phyloP scores from a whole-genome alignment of 352 stramenopile species.

The Pythium brachiatum region DNA sequence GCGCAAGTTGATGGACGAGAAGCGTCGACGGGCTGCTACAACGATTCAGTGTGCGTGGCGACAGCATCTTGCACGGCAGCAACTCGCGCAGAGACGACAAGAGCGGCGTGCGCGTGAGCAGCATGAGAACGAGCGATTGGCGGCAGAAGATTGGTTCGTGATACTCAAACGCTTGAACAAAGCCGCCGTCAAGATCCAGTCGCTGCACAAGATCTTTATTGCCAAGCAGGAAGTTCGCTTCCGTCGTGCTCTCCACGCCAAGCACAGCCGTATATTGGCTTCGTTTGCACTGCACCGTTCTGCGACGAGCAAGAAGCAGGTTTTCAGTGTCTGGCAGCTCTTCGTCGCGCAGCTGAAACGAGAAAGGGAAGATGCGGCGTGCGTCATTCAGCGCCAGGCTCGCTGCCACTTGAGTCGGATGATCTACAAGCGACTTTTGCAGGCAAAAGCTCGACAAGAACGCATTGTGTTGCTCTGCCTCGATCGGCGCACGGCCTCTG shows the following conservation, averaged over 20 bases:
- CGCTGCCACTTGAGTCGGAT: constrained; percentile 37
- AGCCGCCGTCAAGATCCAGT: constrained; percentile 50
- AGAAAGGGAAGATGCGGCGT: constrained; percentile 31
- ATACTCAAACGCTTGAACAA: constrained; percentile 39
- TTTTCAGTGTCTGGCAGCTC: constrained; percentile 36
- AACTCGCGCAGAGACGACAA: constrained; percentile 27
- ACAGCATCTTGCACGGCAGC: constrained; percentile 21
- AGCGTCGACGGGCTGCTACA: constrained; percentile 28
- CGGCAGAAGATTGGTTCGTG: constrained; percentile 38
- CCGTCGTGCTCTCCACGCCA: constrained; percentile 12
- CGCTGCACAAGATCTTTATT: constrained; percentile 39
- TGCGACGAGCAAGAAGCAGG: constrained; percentile 24
- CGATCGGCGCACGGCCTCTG: constrained; percentile 20
- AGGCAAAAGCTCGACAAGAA: constrained; percentile 35
- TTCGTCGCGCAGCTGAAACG: constrained; percentile 36
- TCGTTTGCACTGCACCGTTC: constrained; percentile 35
- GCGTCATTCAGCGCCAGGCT: constrained; percentile 38
- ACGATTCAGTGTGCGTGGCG: constrained; percentile 54
- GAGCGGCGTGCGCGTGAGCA: constrained; percentile 35
- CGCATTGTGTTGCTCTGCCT: constrained; percentile 40
- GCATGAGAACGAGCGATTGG: constrained; percentile 36
- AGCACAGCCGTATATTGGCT: constrained; percentile 36
- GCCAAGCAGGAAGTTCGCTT: constrained; percentile 28
- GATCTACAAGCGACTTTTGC: constrained; percentile 37
- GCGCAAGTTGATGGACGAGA: constrained; percentile 29